Percentiles rank a stretch among this genome's conserved stretches.
phyloP scores from a whole-genome alignment of 768 basidiomycete genomes.

The Boletus sp. region DNA sequence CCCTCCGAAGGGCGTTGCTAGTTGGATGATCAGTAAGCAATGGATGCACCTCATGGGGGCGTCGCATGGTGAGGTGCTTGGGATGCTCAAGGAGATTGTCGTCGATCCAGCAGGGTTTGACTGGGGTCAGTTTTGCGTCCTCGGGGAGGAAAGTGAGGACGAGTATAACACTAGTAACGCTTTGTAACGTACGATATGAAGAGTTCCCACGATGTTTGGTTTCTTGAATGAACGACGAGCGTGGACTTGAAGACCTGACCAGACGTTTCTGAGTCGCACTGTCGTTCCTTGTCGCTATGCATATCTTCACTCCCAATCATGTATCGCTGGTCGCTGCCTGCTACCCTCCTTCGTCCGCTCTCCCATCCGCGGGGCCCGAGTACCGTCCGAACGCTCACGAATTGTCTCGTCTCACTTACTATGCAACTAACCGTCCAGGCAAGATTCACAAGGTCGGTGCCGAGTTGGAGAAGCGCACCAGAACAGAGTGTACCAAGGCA shows the following conservation, averaged over 20 bases:
- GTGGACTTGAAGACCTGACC: neutral
- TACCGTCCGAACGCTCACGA: slow-evolving; percentile 84
- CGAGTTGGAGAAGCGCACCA: slow-evolving; percentile 76
- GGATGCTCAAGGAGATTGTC: slow-evolving; percentile 42
- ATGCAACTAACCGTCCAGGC: slow-evolving; percentile 78
- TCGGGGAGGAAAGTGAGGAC: slow-evolving; percentile 57
- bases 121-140: slow-evolving; percentile 44
- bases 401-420: slow-evolving; percentile 81
- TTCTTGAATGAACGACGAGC: neutral
- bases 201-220: slow-evolving; percentile 19
- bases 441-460: slow-evolving; percentile 75
- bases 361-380: slow-evolving; percentile 72
- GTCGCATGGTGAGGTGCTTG: slow-evolving; percentile 48
- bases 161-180: neutral
- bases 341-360: slow-evolving; percentile 76
- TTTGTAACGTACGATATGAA: slow-evolving; percentile 21
- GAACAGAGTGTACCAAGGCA: slow-evolving; percentile 63
- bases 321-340: slow-evolving; percentile 81
- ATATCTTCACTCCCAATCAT: slow-evolving; percentile 80
- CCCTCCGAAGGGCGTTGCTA: slow-evolving; percentile 62
- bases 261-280: no score
- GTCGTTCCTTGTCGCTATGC: slow-evolving; percentile 43
- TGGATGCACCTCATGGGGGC: slow-evolving; percentile 50
- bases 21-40: slow-evolving; percentile 75
- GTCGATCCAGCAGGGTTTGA: slow-evolving; percentile 47